phyloP scores from a whole-genome alignment of 2,329 filamentous ascomycete genomes.

The Sordariomycetes sp. region DNA sequence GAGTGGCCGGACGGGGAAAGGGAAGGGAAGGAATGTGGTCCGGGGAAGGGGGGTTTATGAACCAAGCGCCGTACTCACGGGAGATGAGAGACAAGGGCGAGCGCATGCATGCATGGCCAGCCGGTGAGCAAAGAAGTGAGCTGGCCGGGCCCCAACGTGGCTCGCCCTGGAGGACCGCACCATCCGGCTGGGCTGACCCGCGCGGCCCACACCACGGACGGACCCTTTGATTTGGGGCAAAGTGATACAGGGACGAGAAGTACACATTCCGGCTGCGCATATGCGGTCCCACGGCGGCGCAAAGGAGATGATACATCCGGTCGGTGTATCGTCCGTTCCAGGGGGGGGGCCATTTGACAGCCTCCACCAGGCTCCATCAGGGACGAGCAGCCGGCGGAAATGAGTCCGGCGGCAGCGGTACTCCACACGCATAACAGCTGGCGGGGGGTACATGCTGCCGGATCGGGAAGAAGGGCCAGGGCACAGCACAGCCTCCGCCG shows the following conservation, averaged over 20 bases:
- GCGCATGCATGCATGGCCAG: neutral
- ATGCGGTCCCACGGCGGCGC: neutral
- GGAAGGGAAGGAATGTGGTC: neutral
- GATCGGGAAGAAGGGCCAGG: neutral
- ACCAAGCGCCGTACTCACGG: neutral
- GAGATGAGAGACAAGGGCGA: neutral
- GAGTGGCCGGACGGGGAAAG: neutral
- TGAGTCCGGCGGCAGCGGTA: neutral
- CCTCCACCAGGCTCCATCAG: neutral
- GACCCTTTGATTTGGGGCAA: neutral
- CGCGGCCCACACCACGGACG: neutral
- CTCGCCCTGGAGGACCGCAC: neutral
- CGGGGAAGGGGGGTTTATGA: neutral
- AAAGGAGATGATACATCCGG: neutral
- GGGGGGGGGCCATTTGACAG: neutral
- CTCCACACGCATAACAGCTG: neutral
- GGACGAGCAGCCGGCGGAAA: neutral
- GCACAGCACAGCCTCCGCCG: neutral
- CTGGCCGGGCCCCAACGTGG: neutral
- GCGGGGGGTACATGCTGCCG: neutral
- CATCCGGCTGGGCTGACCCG: neutral
- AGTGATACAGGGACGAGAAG: neutral
- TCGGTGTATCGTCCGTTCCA: neutral
- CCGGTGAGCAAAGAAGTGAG: neutral
- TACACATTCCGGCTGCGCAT: neutral